Evolutionary conservation across 257 asterid species (phyloP), one percentile per base, ranked within the genome.

Genomic region (Lithospermum erythrorhizon): DNA sequence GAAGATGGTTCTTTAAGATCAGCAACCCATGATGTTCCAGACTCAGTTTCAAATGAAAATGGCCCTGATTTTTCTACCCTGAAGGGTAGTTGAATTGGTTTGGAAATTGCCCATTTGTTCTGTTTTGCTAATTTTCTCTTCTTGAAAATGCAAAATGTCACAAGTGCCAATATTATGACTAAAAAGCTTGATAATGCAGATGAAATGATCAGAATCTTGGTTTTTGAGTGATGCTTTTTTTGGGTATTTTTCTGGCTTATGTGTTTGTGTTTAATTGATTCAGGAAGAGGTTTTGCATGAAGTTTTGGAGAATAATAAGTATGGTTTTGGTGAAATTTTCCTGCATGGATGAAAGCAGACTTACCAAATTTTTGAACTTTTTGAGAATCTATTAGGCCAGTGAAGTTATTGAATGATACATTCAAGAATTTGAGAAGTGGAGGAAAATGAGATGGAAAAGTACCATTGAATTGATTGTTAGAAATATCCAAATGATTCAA

Each of bases 21-120:
- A 3, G 90, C 98, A 0, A 91, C 70, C 98, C 98, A 91, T 20
- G 90, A 86, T n/a, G 88, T 79, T 17, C 96, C 96, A 60, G 96
- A 88, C 55, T 84, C 98, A 0, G 98, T 91, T 49, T 88, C 96
- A 67, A 91, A 91, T 4, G 90, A 74, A 61, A 91, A 88, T 62
- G 98, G 98, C 29, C 98, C 98, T n/a, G 96, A 79, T 73, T 84
- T 88, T 51, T 91, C 96, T 6, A 85, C 47, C 47, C 82, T 70
- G 62, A 81, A 81, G 5, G 94, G 95, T 64, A 66, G 54, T 56
- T 87, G 95, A 61, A 82, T 73, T 49, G 98, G 96, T 65, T 72
- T 82, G 0, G 98, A 82, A 19, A 91, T 88, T 35, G 90, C 78
- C 98, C 98, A 91, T 72, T 86, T 91, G 73, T 70, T 78, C n/a